Base-by-base conservation (phyloP, 306 rosid species). In the Fragaria ananassa region DNA sequence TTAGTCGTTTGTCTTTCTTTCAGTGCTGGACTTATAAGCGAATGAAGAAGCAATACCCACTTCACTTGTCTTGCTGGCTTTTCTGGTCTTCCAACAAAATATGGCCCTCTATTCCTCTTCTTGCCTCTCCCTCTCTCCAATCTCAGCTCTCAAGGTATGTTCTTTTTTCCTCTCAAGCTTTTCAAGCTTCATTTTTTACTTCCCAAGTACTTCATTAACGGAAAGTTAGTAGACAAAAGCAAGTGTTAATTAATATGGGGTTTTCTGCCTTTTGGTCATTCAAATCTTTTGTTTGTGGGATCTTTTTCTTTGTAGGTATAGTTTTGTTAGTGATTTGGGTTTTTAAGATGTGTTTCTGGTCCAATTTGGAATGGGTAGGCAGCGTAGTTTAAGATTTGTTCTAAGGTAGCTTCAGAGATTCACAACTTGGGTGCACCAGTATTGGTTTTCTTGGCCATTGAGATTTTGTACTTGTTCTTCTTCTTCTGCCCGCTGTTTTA, bases 31-130 rank as follows among this genome's bases (percentile, higher is more conserved):
- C 81, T 76, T 76, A 51, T 74, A 79, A 3, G 29, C 62, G 53
- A 69, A 86, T 85, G 92, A 82, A 85, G 84, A 82, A 83, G 84
- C 71, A 81, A 47, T 78, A 82, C 78, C 79, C 87, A 42, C 72
- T 79, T 46, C 51, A 46, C 73, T 71, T 67, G 66, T 83, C 77
- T 81, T 78, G 62, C 47, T 81, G 74, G 73, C 67, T 73, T 13
- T 75, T 83, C 45, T 72, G n/a, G 71, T 75, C 77, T 79, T 78
- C 70, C 88, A 66, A 74, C 86, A 49, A 10, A 42, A 46, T 76
- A 92, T 92, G 98, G 71, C 85, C 54, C 68, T 87, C 77, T 73
- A 90, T 79, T 79, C 82, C 80, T 79, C 82, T 81, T 79, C 82
- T 80, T 84, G 81, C 87, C 34, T 88, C 76, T 70, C 74, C 78